phyloP scores from a whole-genome alignment of 2,329 filamentous ascomycete genomes.

The Myriosclerotinia curreyana region DNA sequence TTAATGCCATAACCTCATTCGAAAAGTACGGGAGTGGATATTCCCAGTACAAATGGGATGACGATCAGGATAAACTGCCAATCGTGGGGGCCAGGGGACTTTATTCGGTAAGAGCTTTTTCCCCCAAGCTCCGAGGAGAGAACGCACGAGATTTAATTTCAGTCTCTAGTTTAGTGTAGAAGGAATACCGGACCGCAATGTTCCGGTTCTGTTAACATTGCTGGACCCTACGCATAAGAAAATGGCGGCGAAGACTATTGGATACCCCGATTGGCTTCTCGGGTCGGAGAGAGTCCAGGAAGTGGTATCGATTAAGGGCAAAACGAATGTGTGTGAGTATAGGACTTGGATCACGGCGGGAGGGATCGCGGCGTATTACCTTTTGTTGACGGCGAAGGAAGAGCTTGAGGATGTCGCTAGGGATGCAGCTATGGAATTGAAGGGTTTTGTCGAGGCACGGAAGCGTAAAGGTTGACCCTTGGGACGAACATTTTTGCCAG shows the following conservation, averaged over 20 bases:
- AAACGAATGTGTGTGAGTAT: constrained; percentile 29
- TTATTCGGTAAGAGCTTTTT: constrained; percentile 24
- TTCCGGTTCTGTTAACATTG: constrained; percentile 24
- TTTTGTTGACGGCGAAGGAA: constrained; percentile 26
- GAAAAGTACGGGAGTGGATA: constrained; percentile 25
- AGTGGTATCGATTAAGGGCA: constrained; percentile 26
- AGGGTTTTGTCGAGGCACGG: constrained; percentile 14
- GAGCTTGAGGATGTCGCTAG: constrained; percentile 23
- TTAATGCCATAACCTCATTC: constrained; percentile 25
- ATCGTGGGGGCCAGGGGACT: constrained; percentile 26
- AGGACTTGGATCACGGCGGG: constrained; percentile 27
- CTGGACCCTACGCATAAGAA: constrained; percentile 27
- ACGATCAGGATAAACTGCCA: constrained; percentile 25
- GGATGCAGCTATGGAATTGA: constrained; percentile 20
- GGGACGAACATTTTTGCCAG: not conserved
- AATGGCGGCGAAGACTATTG: constrained; percentile 24
- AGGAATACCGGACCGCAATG: constrained; percentile 2
- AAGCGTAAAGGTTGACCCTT: not conserved
- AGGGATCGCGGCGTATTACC: constrained; percentile 31
- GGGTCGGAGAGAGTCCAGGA: constrained; percentile 30
- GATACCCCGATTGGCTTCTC: constrained; percentile 29
- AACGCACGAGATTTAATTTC: not conserved
- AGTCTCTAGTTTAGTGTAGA: constrained; percentile 7
- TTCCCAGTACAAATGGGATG: constrained; percentile 27
- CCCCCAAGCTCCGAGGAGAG: no score